A percentile compares a stretch with the other conserved stretches of the same genome.
Evolutionary conservation across 371 early-diverging fungal genomes (phyloP).

Genomic region (Blakeslea trispora): DNA sequence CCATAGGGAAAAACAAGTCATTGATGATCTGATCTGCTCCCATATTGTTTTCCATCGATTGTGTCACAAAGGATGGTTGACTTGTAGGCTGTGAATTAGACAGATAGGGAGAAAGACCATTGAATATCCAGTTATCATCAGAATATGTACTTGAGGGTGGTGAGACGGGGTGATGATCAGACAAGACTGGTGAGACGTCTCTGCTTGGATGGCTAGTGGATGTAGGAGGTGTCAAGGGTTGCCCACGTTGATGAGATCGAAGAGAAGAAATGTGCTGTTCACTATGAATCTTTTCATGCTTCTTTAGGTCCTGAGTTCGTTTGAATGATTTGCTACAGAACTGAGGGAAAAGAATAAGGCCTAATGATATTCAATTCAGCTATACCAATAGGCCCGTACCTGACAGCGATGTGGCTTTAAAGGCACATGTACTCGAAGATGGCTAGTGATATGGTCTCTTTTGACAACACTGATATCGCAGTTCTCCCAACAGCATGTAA

Average conservation of each 20-base stretch:
- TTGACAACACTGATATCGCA: constrained; percentile 78
- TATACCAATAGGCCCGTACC: too few relatives aligned
- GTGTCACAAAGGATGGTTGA: constrained; percentile 14
- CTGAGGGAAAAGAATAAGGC: constrained; percentile 26
- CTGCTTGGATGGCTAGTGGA: constrained; percentile 18
- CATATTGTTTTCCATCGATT: constrained; percentile 5
- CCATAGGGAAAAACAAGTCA: constrained; percentile 30
- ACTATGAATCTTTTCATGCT: constrained; percentile 83
- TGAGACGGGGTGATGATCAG: constrained; percentile 26
- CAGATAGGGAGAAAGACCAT: constrained; percentile 11
- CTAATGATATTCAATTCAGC: background rate
- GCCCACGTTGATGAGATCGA: constrained; percentile 16
- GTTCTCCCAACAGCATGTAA: constrained; percentile 86
- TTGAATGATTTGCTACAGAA: constrained; percentile 83
- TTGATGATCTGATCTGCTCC: constrained; percentile 17
- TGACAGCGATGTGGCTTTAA: constrained; percentile 85
- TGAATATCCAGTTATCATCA: constrained; percentile 27
- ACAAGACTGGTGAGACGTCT: constrained; percentile 24
- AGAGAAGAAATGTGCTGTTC: constrained; percentile 41
- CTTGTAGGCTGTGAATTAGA: constrained; percentile 4
- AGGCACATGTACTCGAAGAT: constrained; percentile 90
- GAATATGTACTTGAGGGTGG: constrained; percentile 29
- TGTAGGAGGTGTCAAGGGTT: constrained; percentile 25
- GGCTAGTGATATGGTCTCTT: constrained; percentile 94
- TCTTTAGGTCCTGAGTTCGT: constrained; percentile 88